Base-by-base conservation (phyloP, 176 grass and related monocot genomes). In the Avena sativa region DNA sequence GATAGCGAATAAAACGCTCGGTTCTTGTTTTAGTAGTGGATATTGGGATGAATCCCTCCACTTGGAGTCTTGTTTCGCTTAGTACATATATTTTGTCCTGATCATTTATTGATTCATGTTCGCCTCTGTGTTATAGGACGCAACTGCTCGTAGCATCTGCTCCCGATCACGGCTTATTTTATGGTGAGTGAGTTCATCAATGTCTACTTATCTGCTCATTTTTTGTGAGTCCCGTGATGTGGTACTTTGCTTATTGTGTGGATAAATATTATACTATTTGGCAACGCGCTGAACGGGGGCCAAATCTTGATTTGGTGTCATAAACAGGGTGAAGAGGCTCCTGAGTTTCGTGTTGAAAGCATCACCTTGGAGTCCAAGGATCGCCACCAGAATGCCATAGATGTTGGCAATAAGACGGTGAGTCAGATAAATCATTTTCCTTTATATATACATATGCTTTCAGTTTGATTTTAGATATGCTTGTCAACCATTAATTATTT, bases 311-410 rank as follows among this genome's bases (percentile, higher is more conserved):
- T 86, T 65, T 46, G 53, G 64, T 71, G 48, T 46, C 30, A 61
- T 73, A 26, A 71, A 75, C 86, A 95, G 93, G 93, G 93, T 78
- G 91, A 95, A 78, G 93, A 95, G 72, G 91, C 86, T 59, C 89
- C 89, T 14, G 89, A 87, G 84, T 77, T 89, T 82, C 30, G 83
- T 66, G 43, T 93, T 30, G 75, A 88, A 26, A 81, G 46, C 11
- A 48, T 59, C 49, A 25, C 48, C 50, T 75, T 57, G 36, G 70
- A 87, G 40, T 52, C 83, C 66, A 71, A 75, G 76, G 84, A 66
- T 40, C 26, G 48, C 89, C 79, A 67, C 25, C 49, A 75, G 79
- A 87, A 71, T 11, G 74, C 87, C 23, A 15, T 90, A 23, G 57
- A 70, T 8, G 10, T 83, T 10, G 73, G 81, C 26, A 34, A 80